These are phyloP conservation scores for Sphaceloma murrayae DNA, from an alignment of 2,329 filamentous ascomycete genomes.

Conservation along the genomic window DNA sequence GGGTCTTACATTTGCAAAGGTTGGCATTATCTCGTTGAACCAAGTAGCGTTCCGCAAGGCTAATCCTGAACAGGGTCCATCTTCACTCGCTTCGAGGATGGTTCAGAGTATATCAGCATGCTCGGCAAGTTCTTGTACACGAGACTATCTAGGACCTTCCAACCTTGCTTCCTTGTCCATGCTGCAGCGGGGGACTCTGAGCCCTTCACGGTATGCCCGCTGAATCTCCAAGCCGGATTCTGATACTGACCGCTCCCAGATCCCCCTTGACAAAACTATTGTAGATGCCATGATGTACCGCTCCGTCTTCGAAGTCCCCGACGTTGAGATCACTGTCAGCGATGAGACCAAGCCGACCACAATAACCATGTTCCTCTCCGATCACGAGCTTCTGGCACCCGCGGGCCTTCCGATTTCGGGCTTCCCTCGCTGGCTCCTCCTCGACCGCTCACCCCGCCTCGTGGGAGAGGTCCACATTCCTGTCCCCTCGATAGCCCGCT, in stretches of 20 bases:
- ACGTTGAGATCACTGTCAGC: conserved; percentile 26
- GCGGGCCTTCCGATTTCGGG: conserved; percentile 30
- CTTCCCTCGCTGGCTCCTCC: conserved; percentile 29
- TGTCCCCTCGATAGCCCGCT: neutral
- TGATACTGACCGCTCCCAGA: neutral
- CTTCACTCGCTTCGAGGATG: conserved; percentile 26
- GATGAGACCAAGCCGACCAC: conserved; percentile 26
- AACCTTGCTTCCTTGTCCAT: conserved; percentile 29
- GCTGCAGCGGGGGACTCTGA: conserved; percentile 22
- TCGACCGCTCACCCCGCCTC: conserved; percentile 19
- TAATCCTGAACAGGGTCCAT: neutral
- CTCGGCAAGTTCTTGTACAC: conserved; percentile 27
- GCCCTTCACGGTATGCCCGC: conserved; percentile 20
- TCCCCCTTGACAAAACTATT: conserved; percentile 11
- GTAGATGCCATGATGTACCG: conserved; percentile 26
- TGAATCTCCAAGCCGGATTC: neutral
- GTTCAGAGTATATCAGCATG: conserved; percentile 26
- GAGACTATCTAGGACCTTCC: conserved; percentile 24
- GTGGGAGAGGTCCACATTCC: neutral
- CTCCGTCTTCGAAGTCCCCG: conserved; percentile 26
- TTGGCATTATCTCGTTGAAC: neutral
- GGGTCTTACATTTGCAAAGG: conserved; percentile 27
- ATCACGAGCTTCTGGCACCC: conserved; percentile 27
- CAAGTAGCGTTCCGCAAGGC: conserved; percentile 23
- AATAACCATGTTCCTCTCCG: conserved; percentile 28